Percentiles rank a stretch among this genome's conserved stretches.
Evolutionary conservation across 805 yeast genomes (phyloP).

Genomic region (Suhomyces prunicola): DNA sequence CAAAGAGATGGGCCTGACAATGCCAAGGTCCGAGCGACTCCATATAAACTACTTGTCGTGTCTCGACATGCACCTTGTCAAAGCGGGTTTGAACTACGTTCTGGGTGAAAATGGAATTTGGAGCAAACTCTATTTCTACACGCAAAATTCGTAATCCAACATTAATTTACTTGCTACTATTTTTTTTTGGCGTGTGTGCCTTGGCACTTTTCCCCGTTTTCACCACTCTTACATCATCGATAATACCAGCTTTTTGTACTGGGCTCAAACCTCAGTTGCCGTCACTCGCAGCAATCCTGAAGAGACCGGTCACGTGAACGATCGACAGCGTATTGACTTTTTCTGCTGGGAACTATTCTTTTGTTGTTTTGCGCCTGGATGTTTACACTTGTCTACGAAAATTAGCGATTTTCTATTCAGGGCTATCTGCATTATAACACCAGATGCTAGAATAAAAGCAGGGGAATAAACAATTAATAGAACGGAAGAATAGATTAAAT

Average conservation of each 20-base stretch:
- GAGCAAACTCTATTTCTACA: neutral
- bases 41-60: neutral
- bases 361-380: neutral
- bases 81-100: neutral
- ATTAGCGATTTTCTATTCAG: neutral
- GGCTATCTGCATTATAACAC: neutral
- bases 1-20: neutral
- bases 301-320: neutral
- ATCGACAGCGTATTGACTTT: neutral
- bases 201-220: neutral
- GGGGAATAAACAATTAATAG: constrained; percentile 1
- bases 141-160: neutral
- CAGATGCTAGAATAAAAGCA: neutral
- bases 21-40: neutral
- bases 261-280: neutral
- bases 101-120: neutral
- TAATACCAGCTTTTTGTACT: neutral
- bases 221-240: neutral
- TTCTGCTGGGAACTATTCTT: neutral
- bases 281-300: neutral
- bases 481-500: constrained; percentile 1
- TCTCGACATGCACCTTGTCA: neutral
- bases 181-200: neutral
- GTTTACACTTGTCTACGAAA: neutral
- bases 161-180: neutral